Percentiles rank a stretch among this genome's conserved stretches.
These are phyloP conservation scores for Stenogyne calaminthoides DNA, from an alignment of 305 asterid species.

Conservation along the genomic window DNA sequence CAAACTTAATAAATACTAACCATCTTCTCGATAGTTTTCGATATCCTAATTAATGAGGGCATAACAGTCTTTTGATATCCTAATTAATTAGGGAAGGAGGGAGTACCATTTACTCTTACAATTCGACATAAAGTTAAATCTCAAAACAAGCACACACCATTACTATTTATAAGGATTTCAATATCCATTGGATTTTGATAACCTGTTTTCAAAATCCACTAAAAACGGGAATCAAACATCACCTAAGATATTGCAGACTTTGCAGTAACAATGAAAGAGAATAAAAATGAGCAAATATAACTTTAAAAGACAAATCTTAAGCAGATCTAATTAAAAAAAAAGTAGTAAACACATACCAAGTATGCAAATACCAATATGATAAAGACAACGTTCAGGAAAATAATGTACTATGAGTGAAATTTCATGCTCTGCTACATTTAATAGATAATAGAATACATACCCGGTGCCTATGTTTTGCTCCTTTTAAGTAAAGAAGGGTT, in stretches of 20 bases:
- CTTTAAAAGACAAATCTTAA: not conserved
- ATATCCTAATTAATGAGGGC: too few species aligned
- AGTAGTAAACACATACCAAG: not conserved
- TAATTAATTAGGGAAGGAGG: too few species aligned
- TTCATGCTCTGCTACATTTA: constrained; percentile 15
- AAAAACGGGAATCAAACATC: too few species aligned
- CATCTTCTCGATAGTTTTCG: too few species aligned
- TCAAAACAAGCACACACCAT: too few species aligned
- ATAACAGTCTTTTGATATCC: too few species aligned
- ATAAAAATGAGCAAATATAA: not conserved
- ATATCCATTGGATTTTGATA: too few species aligned
- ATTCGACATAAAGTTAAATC: too few species aligned
- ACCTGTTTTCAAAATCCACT: too few species aligned
- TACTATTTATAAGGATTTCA: too few species aligned
- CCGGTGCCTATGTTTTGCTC: constrained; percentile 96
- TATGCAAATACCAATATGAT: not conserved
- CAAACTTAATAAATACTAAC: too few species aligned
- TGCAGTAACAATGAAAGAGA: not conserved
- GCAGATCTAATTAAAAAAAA: not conserved
- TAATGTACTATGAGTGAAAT: not conserved
- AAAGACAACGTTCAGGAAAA: not conserved
- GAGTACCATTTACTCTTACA: too few species aligned
- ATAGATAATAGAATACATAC: constrained; percentile 45
- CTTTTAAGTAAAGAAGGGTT: constrained; percentile 89
- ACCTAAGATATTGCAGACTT: not conserved